phyloP scores from a whole-genome alignment of 768 basidiomycete genomes.

The Lactarius sanguifluus region DNA sequence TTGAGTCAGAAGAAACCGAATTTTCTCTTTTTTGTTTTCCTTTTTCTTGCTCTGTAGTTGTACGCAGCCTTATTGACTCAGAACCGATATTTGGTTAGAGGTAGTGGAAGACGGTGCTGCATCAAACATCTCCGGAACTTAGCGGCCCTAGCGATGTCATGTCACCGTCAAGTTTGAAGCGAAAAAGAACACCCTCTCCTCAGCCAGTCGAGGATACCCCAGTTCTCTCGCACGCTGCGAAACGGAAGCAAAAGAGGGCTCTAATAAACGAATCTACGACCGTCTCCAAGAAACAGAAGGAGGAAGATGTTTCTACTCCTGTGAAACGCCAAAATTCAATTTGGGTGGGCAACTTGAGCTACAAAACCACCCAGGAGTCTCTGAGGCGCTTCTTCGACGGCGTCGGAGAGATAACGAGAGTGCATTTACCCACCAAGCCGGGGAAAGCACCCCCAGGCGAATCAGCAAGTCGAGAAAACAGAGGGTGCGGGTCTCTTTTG shows the following conservation, averaged over 20 bases:
- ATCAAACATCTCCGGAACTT: neutral
- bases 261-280: constrained; percentile 36
- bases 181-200: constrained; percentile 6
- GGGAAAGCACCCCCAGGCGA: constrained; percentile 40
- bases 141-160: neutral
- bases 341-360: constrained; percentile 95
- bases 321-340: constrained; percentile 78
- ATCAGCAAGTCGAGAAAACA: constrained; percentile 60
- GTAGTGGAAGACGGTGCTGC: no score
- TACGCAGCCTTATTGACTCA: no score
- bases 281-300: constrained; percentile 36
- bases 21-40: no score
- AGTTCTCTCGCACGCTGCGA: constrained; percentile 75
- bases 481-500: constrained; percentile 49
- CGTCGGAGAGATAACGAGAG: constrained; percentile 70
- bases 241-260: constrained; percentile 58
- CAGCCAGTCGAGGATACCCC: constrained; percentile 39
- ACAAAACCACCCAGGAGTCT: constrained; percentile 79
- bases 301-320: constrained; percentile 24
- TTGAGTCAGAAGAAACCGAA: no score
- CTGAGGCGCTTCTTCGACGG: constrained; percentile 69
- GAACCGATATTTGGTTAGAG: no score
- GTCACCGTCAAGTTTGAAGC: constrained; percentile 6
- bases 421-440: constrained; percentile 83
- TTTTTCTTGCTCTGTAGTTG: no score